Base-by-base conservation (phyloP, 306 rosid genomes). In the Urtica urens region DNA sequence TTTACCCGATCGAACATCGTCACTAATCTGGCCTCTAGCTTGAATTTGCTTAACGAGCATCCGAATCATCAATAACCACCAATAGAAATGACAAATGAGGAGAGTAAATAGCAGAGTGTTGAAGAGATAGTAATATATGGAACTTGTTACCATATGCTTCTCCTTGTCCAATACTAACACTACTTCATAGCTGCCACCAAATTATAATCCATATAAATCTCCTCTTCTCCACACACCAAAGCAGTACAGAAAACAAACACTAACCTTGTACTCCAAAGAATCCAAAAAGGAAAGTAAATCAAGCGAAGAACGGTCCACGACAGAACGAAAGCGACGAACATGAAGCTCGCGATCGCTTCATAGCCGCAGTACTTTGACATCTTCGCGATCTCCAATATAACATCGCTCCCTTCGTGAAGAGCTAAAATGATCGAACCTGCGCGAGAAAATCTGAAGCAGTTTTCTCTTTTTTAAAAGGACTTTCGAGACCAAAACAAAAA, bases 241-340 rank as follows among this genome's bases (percentile, higher is more conserved):
- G n/a, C n/a, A n/a, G n/a, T 51, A 13, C 20, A 33, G 46, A 21
- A 49, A 52, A 30, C 9, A 19, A 10, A n/a, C 15, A 42, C 64
- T 58, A 24, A 66, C 72, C 72, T 38, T 53, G 72, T 66, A 12
- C 72, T 66, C 72, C 72, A 66, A 37, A 66, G 51, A 51, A 66
- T 66, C 72, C 72, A 59, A 15, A 59, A 52, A 6, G 72, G 72
- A 20, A 43, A 66, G 61, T 35, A 51, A 46, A 66, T 29, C 52
- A 66, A 44, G 29, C 72, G 72, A 12, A 59, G 62, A n/a, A 66
- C 27, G 14, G 72, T 66, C 66, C 66, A 66, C 0, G 66, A 66
- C 22, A 66, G 55, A 53, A 46, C 61, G 26, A 66, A 66, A 18
- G 3, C 2, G 39, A 52, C 57, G 23, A 66, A 59, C 20, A 24